These are phyloP conservation scores for Eucalyptus cloeziana DNA, from an alignment of 345 rosid genomes.

Conservation along the genomic window DNA sequence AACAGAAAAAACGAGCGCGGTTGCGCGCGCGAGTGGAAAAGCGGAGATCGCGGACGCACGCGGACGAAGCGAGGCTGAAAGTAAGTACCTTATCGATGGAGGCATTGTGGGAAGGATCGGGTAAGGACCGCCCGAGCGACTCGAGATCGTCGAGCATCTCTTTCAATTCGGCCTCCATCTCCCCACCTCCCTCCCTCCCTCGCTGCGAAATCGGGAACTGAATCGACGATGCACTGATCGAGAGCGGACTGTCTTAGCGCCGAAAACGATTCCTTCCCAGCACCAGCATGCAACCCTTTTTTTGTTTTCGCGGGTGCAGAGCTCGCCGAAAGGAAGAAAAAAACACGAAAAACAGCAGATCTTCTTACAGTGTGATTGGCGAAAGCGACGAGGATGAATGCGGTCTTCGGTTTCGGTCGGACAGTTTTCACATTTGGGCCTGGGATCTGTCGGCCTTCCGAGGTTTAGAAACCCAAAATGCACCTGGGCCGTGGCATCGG, in stretches of 20 bases:
- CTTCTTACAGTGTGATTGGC: neutral
- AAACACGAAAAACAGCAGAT: neutral
- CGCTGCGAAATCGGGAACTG: neutral
- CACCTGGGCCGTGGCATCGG: neutral
- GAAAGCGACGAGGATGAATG: neutral
- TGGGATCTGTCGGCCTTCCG: neutral
- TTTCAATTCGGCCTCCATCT: slow-evolving; percentile 68
- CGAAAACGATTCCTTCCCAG: neutral
- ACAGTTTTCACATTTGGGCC: neutral
- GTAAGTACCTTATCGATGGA: slow-evolving; percentile 45
- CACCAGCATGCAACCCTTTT: neutral
- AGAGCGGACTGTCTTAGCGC: neutral
- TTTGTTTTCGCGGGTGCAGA: neutral
- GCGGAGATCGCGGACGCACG: neutral
- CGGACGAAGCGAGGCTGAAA: neutral
- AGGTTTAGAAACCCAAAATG: neutral
- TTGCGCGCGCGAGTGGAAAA: neutral
- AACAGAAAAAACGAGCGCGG: neutral
- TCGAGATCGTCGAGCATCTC: slow-evolving; percentile 51
- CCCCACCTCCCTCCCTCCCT: neutral
- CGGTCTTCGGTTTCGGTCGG: neutral
- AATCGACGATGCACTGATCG: neutral
- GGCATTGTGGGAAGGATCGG: slow-evolving; percentile 36
- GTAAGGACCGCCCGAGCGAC: slow-evolving; percentile 36
- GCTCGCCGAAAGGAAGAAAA: neutral